These are phyloP conservation scores for Populus hybrid DNA, from an alignment of 441 rosid genomes.

Conservation along the genomic window DNA sequence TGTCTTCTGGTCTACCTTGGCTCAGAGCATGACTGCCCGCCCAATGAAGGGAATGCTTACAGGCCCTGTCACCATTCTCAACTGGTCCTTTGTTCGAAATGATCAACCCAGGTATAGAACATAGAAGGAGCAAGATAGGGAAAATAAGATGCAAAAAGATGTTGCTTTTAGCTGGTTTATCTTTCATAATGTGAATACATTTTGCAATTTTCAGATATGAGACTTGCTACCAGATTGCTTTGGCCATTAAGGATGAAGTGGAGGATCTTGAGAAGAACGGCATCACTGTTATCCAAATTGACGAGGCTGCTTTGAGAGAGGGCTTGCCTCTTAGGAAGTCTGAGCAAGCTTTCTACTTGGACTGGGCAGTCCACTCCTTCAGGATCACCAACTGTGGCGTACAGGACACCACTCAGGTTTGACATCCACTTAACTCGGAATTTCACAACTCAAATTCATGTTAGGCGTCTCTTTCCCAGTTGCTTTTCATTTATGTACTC, in stretches of 20 bases:
- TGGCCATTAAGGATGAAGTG: conserved; percentile 95
- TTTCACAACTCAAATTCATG: too few species aligned
- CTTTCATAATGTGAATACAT: neutral
- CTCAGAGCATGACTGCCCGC: conserved; percentile 92
- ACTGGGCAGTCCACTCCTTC: conserved; percentile 99
- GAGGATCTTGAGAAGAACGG: conserved; percentile 96
- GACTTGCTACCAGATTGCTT: conserved; percentile 96
- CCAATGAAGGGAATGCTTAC: conserved; percentile 99
- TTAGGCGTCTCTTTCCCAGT: neutral
- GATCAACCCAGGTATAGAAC: conserved; percentile 84
- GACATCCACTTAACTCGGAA: conserved; percentile 6
- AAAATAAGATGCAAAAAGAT: neutral
- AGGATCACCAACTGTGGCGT: conserved; percentile 91
- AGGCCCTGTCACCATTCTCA: conserved; percentile 95
- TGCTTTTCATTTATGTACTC: neutral
- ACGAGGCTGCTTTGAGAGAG: conserved; percentile 96
- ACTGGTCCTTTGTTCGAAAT: conserved; percentile 96
- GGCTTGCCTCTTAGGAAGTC: conserved; percentile 94
- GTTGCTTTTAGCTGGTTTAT: neutral
- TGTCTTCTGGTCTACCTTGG: conserved; percentile 90
- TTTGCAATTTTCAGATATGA: conserved; percentile 50
- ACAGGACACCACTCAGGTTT: conserved; percentile 84
- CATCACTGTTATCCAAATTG: conserved; percentile 88
- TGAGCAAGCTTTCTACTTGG: conserved; percentile 92
- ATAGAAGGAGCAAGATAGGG: neutral